phyloP scores from a whole-genome alignment of 2,329 filamentous ascomycete species.

The Paecilomyces formosus region DNA sequence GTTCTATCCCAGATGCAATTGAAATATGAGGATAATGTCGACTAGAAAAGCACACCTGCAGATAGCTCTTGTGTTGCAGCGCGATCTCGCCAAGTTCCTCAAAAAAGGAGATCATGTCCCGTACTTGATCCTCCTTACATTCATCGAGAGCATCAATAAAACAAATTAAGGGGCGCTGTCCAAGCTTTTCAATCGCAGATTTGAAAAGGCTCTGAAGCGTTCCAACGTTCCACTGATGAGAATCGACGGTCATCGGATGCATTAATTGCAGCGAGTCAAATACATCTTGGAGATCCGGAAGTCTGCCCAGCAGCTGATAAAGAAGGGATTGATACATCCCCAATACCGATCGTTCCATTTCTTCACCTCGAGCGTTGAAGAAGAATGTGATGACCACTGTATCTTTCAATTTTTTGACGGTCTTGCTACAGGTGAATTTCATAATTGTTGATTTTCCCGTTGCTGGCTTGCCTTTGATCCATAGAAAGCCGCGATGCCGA shows the following conservation, averaged over 20 bases:
- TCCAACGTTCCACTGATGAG: conserved; percentile 14
- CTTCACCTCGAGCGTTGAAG: conserved; percentile 41
- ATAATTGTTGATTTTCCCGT: conserved; percentile 40
- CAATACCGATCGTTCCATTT: conserved; percentile 36
- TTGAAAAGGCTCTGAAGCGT: conserved; percentile 20
- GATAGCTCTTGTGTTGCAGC: not conserved
- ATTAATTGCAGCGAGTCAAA: conserved; percentile 6
- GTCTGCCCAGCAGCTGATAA: conserved; percentile 35
- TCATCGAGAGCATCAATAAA: conserved; percentile 41
- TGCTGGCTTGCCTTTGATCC: conserved; percentile 35
- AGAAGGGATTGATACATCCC: conserved; percentile 49
- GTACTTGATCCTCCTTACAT: conserved; percentile 28
- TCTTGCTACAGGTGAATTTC: conserved; percentile 28
- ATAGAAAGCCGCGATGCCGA: conserved; percentile 19
- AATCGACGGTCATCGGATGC: not conserved
- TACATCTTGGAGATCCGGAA: conserved; percentile 23
- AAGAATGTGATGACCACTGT: conserved; percentile 37
- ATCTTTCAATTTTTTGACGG: conserved; percentile 2
- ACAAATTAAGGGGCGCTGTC: conserved; percentile 16
- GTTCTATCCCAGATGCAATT: conserved; percentile 18
- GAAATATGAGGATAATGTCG: conserved; percentile 36
- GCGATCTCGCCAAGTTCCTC: conserved; percentile 18
- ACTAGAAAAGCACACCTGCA: conserved; percentile 32
- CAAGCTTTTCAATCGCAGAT: conserved; percentile 18
- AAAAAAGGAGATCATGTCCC: conserved; percentile 28